Evolutionary conservation across 257 asterid species (phyloP).

Genomic region (Ehretia macrophylla): DNA sequence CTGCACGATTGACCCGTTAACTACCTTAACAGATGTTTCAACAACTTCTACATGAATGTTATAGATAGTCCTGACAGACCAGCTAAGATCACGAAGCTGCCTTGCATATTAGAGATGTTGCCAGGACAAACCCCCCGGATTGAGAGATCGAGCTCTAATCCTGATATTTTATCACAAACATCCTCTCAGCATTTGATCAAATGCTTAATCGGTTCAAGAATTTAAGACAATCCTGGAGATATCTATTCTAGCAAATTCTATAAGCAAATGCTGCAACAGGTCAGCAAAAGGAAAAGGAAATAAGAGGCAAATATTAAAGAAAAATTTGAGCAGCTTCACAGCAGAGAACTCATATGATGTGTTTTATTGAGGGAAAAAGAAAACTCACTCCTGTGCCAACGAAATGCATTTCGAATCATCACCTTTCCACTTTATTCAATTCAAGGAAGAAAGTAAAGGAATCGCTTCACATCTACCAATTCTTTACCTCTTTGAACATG

Average conservation of each 20-base stretch:
- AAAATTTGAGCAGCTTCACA: no score
- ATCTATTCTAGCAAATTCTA: background rate
- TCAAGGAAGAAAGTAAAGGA: constrained; percentile 3
- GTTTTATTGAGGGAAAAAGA: background rate
- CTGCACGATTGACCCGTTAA: no score
- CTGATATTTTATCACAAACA: constrained; percentile 12
- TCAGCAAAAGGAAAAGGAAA: background rate
- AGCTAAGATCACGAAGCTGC: constrained; percentile 5
- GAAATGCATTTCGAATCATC: constrained; percentile 5
- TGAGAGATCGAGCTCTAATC: constrained; percentile 10
- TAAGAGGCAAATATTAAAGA: background rate
- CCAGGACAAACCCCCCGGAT: constrained; percentile 6
- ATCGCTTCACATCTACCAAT: background rate
- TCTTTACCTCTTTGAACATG: constrained; percentile 44
- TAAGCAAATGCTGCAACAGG: background rate
- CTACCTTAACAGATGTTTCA: no score
- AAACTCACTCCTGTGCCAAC: constrained; percentile 2
- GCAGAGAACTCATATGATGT: no score
- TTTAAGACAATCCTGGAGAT: background rate
- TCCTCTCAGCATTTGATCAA: constrained; percentile 7
- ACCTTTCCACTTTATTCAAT: constrained; percentile 8
- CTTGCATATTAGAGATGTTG: constrained; percentile 6
- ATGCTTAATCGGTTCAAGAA: constrained; percentile 2
- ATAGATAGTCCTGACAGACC: background rate
- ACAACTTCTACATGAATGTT: no score